phyloP scores from a whole-genome alignment of 163 green algal genomes.

The Prototheca cutis region DNA sequence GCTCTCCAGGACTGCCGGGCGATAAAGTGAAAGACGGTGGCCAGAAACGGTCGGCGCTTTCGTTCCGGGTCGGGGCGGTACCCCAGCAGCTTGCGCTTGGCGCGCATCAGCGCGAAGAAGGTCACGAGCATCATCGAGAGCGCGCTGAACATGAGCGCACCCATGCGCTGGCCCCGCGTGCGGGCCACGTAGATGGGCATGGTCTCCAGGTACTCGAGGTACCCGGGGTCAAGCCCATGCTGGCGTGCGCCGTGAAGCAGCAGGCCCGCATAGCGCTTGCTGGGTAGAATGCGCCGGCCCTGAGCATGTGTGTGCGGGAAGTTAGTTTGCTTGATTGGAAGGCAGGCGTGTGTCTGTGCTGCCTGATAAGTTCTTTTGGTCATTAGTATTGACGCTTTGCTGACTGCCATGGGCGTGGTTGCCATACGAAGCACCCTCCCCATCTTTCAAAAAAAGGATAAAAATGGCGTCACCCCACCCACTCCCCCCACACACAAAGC shows the following conservation, averaged over 20 bases:
- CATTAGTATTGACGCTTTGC: too few species aligned
- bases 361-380: too few species aligned
- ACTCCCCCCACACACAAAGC: too few species aligned
- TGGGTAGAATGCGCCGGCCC: conserved; percentile 15
- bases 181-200: background rate
- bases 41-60: background rate
- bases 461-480: too few species aligned
- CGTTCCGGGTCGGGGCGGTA: too few species aligned
- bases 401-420: too few species aligned
- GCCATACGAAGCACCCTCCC: too few species aligned
- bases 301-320: background rate
- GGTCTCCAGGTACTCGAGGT: background rate
- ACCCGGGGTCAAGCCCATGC: background rate
- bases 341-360: too few species aligned
- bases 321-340: too few species aligned
- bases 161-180: background rate
- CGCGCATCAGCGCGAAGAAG: background rate
- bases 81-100: too few species aligned
- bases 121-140: background rate
- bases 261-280: conserved; percentile 27
- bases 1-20: background rate
- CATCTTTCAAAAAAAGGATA: too few species aligned
- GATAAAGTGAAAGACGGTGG: background rate
- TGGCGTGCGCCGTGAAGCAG: conserved; percentile 1
- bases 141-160: background rate